These are phyloP conservation scores for Trypanosoma grayi DNA, from an alignment of 208 protist species.

Conservation along the genomic window DNA sequence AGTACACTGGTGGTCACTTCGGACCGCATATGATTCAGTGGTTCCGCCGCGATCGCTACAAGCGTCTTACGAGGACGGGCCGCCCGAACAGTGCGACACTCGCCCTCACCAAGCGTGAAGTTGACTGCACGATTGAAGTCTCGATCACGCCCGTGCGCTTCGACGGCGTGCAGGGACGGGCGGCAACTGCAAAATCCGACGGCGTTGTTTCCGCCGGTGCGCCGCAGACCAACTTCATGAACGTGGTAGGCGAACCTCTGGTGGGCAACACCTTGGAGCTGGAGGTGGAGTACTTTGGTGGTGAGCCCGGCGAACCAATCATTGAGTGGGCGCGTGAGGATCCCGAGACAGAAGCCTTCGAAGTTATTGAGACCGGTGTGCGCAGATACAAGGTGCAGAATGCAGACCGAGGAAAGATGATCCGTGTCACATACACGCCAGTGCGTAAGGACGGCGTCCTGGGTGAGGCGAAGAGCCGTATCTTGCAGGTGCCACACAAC, in stretches of 20 bases:
- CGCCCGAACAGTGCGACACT: constrained; percentile 65
- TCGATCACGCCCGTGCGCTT: constrained; percentile 78
- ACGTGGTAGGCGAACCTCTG: constrained; percentile 61
- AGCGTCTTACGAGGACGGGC: constrained; percentile 56
- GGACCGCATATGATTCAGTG: constrained; percentile 86
- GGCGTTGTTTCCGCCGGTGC: constrained; percentile 44
- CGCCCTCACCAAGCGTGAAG: constrained; percentile 66
- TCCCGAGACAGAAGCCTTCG: constrained; percentile 55
- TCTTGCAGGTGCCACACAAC: constrained; percentile 33
- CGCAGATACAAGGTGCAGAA: constrained; percentile 57
- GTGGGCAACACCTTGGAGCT: constrained; percentile 60
- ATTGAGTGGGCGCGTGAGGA: constrained; percentile 73
- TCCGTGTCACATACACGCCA: constrained; percentile 84
- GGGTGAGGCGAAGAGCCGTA: constrained; percentile 67
- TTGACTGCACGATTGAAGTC: constrained; percentile 86
- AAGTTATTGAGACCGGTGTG: constrained; percentile 42
- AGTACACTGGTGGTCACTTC: constrained; percentile 80
- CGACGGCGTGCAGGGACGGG: constrained; percentile 72
- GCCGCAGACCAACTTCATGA: constrained; percentile 63
- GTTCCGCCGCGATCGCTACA: constrained; percentile 68
- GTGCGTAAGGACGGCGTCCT: constrained; percentile 69
- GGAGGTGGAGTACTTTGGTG: constrained; percentile 75
- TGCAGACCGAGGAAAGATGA: constrained; percentile 70
- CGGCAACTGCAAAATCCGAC: constrained; percentile 44
- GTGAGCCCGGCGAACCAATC: constrained; percentile 59